These are phyloP conservation scores for Candida golubevii DNA, from an alignment of 805 yeast genomes.

Conservation along the genomic window DNA sequence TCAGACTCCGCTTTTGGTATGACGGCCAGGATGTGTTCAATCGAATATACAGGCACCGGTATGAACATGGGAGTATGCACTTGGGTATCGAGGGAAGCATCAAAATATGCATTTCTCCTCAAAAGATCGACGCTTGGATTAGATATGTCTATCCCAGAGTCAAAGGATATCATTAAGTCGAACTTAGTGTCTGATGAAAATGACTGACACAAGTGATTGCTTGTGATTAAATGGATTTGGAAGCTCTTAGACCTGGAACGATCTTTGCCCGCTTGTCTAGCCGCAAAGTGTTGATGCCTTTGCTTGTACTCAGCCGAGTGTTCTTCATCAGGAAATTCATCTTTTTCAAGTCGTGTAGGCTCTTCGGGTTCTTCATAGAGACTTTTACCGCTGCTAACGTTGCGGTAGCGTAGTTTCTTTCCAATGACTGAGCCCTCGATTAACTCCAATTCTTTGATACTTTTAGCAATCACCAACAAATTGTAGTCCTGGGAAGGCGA, in stretches of 20 bases:
- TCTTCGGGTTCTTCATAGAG: conserved; percentile 38
- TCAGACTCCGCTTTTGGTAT: conserved; percentile 20
- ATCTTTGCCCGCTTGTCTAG: neutral
- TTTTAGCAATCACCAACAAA: conserved; percentile 50
- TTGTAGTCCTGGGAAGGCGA: conserved; percentile 13
- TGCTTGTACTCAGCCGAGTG: conserved; percentile 9
- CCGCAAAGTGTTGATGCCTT: conserved; percentile 6
- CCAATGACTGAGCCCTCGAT: conserved; percentile 80
- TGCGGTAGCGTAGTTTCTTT: conserved; percentile 55
- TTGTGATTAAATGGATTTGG: conserved; percentile 14
- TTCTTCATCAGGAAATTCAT: conserved; percentile 12
- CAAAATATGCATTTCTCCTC: conserved; percentile 12
- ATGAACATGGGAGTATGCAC: conserved; percentile 30
- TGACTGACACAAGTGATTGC: conserved; percentile 14
- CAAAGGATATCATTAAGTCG: conserved; percentile 36
- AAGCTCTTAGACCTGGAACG: conserved; percentile 1
- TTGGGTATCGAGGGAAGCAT: neutral
- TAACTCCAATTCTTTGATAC: conserved; percentile 67
- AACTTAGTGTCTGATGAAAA: conserved; percentile 14
- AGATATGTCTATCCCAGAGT: conserved; percentile 26
- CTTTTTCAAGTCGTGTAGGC: conserved; percentile 1
- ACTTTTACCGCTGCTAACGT: conserved; percentile 60
- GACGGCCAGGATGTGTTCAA: conserved; percentile 27
- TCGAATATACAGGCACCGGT: conserved; percentile 32
- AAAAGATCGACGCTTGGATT: conserved; percentile 36